Evolutionary conservation across 805 yeast species (phyloP).

Genomic region (Pichia heedii): DNA sequence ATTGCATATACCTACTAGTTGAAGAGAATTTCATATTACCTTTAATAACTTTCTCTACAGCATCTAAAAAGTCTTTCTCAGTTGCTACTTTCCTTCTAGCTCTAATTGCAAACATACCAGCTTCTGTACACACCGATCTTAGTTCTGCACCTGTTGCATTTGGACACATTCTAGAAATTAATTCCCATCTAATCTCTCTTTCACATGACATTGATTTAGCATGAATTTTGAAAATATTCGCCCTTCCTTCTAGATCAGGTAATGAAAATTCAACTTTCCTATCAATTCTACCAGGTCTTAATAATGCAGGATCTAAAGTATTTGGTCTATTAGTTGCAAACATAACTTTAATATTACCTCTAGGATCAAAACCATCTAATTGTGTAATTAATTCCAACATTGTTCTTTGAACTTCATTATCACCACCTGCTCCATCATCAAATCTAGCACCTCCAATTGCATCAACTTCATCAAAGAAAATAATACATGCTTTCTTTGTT

Average conservation of each 20-base stretch:
- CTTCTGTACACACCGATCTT: conserved; percentile 97
- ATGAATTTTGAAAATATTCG: conserved; percentile 94
- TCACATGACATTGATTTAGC: conserved; percentile 97
- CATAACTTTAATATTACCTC: conserved; percentile 99
- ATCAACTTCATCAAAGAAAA: conserved; percentile 96
- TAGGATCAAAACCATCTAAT: conserved; percentile 96
- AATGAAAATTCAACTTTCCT: conserved; percentile 95
- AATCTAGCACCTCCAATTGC: conserved; percentile 99
- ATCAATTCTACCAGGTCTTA: conserved; percentile 98
- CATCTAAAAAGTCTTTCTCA: conserved; percentile 94
- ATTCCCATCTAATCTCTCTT: conserved; percentile 96
- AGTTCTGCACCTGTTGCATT: conserved; percentile 98
- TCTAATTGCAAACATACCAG: conserved; percentile 99
- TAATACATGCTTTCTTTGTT: conserved; percentile 95
- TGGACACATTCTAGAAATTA: conserved; percentile 94
- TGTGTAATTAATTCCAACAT: conserved; percentile 98
- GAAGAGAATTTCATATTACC: conserved; percentile 97
- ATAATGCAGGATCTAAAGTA: conserved; percentile 93
- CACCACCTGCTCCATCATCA: conserved; percentile 99
- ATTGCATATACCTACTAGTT: conserved; percentile 97
- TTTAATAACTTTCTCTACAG: conserved; percentile 97
- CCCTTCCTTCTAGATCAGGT: conserved; percentile 97
- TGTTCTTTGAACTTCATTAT: conserved; percentile 97
- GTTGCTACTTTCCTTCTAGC: conserved; percentile 98
- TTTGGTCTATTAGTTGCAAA: conserved; percentile 98